These are phyloP conservation scores for Pachyrhizus erosus DNA, from an alignment of 306 rosid genomes.

Conservation along the genomic window DNA sequence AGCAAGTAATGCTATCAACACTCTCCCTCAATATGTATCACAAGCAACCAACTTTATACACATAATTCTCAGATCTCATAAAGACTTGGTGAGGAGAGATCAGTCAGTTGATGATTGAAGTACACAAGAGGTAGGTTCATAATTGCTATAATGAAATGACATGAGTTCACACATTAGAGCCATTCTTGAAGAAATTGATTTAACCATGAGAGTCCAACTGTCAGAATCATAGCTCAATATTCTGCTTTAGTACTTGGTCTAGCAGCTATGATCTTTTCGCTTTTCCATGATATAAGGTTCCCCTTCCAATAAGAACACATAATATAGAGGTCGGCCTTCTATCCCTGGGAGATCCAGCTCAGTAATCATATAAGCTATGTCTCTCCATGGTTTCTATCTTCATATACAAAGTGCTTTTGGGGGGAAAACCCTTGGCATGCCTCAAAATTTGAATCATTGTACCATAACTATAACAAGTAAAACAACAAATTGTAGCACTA, in stretches of 20 bases:
- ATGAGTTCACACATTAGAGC: background rate
- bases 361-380: too few species aligned
- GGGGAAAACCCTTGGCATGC: too few species aligned
- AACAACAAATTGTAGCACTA: too few species aligned
- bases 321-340: background rate
- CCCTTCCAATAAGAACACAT: background rate
- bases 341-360: too few species aligned
- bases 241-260: background rate
- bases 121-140: background rate
- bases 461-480: too few species aligned
- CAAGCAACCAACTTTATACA: background rate
- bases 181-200: background rate
- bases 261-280: background rate
- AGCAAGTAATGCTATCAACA: background rate
- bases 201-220: background rate
- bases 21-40: background rate
- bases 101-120: background rate
- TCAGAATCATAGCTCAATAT: background rate
- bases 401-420: too few species aligned
- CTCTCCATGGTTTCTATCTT: too few species aligned
- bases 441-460: too few species aligned
- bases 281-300: background rate
- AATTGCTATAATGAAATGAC: background rate
- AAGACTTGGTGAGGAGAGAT: background rate
- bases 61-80: background rate